Evolutionary conservation across 352 stramenopile species (phyloP).

Genomic region (Phytophthora idaei): DNA sequence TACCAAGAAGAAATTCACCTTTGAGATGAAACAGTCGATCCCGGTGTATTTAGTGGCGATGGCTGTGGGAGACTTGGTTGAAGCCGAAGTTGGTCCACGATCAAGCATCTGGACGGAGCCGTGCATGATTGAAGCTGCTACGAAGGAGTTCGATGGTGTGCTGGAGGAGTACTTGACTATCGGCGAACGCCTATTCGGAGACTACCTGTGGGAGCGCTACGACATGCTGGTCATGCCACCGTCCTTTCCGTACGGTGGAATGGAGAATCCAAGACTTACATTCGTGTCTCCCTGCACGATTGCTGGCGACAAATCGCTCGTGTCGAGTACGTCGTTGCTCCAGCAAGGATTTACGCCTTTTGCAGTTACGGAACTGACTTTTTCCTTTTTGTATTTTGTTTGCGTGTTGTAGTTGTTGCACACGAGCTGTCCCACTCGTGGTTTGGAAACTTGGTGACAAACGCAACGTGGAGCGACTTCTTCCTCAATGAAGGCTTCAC

Average conservation of each 20-base stretch:
- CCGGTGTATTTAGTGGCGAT: slow-evolving; percentile 87
- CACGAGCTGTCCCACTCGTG: slow-evolving; percentile 89
- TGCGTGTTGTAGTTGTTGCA: slow-evolving; percentile 54
- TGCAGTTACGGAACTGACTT: too few relatives aligned
- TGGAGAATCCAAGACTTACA: slow-evolving; percentile 96
- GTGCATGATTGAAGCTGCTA: slow-evolving; percentile 78
- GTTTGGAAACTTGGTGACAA: slow-evolving; percentile 87
- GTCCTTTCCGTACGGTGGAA: slow-evolving; percentile 97
- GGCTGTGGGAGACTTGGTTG: slow-evolving; percentile 79
- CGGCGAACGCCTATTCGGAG: slow-evolving; percentile 76
- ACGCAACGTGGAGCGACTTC: slow-evolving; percentile 87
- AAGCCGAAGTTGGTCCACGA: slow-evolving; percentile 63
- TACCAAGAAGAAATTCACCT: slow-evolving; percentile 55
- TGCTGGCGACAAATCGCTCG: slow-evolving; percentile 79
- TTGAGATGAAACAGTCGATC: slow-evolving; percentile 86
- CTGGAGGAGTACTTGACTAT: slow-evolving; percentile 76
- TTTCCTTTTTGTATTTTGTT: background rate
- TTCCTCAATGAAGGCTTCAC: slow-evolving; percentile 91
- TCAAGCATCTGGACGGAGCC: slow-evolving; percentile 86
- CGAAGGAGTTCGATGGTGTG: slow-evolving; percentile 76
- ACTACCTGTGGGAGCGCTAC: slow-evolving; percentile 88
- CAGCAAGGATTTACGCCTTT: too few relatives aligned
- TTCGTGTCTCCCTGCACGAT: slow-evolving; percentile 84
- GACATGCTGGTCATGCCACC: slow-evolving; percentile 86
- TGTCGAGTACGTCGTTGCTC: slow-evolving; percentile 50